phyloP scores from a whole-genome alignment of 225 moss, liverwort and hornwort species.

The Marchantia paleacea region DNA sequence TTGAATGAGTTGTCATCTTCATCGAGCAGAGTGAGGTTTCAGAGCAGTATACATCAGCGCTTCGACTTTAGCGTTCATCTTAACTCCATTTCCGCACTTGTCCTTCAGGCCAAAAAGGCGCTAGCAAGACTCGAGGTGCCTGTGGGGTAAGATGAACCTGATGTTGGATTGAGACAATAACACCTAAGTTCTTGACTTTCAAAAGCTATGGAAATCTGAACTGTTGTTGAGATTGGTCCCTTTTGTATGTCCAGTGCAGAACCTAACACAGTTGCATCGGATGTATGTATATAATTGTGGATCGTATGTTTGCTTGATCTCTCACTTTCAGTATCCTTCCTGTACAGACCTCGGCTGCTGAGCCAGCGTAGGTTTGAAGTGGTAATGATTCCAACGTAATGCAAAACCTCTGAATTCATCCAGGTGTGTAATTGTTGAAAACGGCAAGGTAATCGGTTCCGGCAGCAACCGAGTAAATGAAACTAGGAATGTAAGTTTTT shows the following conservation, averaged over 20 bases:
- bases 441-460: constrained; percentile 65
- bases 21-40: neutral
- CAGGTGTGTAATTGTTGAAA: constrained; percentile 85
- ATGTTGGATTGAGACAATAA: neutral
- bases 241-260: neutral
- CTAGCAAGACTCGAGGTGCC: constrained; percentile 86
- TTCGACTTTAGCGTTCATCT: neutral
- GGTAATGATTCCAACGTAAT: neutral
- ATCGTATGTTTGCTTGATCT: neutral
- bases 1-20: neutral
- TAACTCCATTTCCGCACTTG: neutral
- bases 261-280: constrained; percentile 9
- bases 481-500: constrained; percentile 70
- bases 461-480: constrained; percentile 95
- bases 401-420: constrained; percentile 15
- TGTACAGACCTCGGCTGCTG: neutral
- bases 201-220: neutral
- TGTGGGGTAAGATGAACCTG: constrained; percentile 56
- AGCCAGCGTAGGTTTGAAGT: neutral
- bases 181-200: neutral
- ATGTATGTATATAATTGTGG: neutral
- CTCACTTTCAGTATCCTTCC: neutral
- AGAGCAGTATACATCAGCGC: neutral
- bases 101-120: constrained; percentile 67
- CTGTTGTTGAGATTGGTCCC: neutral